Percentiles rank a stretch among this genome's conserved stretches.
Evolutionary conservation across 768 basidiomycete species (phyloP).

Genomic region (Mycena crocata): DNA sequence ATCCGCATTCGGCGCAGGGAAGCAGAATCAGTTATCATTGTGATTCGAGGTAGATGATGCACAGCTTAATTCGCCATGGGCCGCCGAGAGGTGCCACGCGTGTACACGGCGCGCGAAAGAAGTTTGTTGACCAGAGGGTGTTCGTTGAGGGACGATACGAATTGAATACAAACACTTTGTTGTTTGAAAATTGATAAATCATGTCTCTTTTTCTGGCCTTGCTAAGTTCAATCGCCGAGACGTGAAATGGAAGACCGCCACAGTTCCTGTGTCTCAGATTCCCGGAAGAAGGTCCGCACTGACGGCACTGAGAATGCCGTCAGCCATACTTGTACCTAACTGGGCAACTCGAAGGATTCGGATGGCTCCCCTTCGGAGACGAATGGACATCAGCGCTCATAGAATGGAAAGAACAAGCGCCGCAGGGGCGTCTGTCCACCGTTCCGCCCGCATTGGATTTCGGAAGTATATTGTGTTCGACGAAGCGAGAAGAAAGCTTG

Average conservation of each 20-base stretch:
- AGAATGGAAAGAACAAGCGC: background rate
- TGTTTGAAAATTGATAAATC: background rate
- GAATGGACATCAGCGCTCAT: background rate
- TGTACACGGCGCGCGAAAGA: background rate
- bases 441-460: background rate
- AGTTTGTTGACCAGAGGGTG: background rate
- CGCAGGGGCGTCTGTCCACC: background rate
- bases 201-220: background rate
- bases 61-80: background rate
- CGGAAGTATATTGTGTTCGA: background rate
- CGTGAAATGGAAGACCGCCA: constrained; percentile 17
- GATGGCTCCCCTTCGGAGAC: background rate
- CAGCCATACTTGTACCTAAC: background rate
- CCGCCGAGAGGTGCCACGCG: too few species aligned
- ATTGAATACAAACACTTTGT: background rate
- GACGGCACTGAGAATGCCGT: constrained; percentile 7
- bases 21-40: background rate
- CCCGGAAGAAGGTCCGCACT: background rate
- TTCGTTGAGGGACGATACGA: background rate
- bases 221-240: background rate
- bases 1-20: background rate
- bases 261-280: constrained; percentile 4
- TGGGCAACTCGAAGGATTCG: background rate
- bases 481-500: background rate
- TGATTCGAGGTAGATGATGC: background rate